phyloP scores from a whole-genome alignment of 768 basidiomycete species.

The Boletus sp. region DNA sequence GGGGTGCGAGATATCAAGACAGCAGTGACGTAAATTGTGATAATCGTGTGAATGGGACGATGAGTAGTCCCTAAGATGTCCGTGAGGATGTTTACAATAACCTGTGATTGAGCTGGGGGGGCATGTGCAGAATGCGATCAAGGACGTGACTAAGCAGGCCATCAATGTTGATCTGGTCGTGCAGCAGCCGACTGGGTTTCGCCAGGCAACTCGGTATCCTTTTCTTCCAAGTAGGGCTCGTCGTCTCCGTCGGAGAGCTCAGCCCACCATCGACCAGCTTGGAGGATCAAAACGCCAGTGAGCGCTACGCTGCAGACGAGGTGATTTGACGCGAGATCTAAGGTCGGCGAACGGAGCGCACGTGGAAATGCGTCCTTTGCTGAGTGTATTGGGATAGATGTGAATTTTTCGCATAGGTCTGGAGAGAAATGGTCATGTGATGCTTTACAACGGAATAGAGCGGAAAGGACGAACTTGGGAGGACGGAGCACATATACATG shows the following conservation, averaged over 20 bases:
- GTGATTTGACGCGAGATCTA: slow-evolving; percentile 80
- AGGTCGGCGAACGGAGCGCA: slow-evolving; percentile 57
- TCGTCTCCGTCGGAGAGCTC: slow-evolving; percentile 68
- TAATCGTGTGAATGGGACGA: slow-evolving; percentile 15
- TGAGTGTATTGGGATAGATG: slow-evolving; percentile 50
- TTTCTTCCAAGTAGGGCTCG: slow-evolving; percentile 37
- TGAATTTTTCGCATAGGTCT: slow-evolving; percentile 64
- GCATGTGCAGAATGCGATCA: background rate
- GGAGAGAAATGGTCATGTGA: slow-evolving; percentile 10
- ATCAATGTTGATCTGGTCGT: slow-evolving; percentile 11
- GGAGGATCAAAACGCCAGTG: slow-evolving; percentile 81
- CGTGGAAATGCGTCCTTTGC: slow-evolving; percentile 61
- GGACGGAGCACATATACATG: slow-evolving; percentile 73
- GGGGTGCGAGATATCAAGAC: slow-evolving; percentile 25
- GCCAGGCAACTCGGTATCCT: slow-evolving; percentile 18
- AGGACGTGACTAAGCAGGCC: background rate
- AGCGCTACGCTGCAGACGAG: slow-evolving; percentile 86
- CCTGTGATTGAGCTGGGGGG: background rate
- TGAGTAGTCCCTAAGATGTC: slow-evolving; percentile 1
- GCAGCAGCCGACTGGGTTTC: slow-evolving; percentile 4
- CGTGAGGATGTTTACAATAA: slow-evolving; percentile 7
- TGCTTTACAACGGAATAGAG: background rate
- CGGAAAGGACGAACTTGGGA: slow-evolving; percentile 61
- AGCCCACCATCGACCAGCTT: slow-evolving; percentile 84
- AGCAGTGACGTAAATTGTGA: slow-evolving; percentile 27